A percentile compares a stretch with the other conserved stretches of the same genome.
phyloP scores from a whole-genome alignment of 257 asterid species.

The Solanum appendiculatum region DNA sequence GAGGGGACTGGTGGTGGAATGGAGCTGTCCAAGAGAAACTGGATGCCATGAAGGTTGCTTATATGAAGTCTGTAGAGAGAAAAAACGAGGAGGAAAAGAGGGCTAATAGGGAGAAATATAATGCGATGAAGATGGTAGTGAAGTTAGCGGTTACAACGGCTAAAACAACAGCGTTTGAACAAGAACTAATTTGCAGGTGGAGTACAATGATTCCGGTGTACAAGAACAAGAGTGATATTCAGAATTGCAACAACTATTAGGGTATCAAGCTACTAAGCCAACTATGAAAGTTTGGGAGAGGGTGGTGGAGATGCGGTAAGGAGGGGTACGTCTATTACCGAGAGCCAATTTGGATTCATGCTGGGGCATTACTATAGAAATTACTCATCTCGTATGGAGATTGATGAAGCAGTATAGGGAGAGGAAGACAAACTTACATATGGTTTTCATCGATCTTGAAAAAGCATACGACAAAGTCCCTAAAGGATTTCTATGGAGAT shows the following conservation, averaged over 20 bases:
- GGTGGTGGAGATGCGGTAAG: not conserved
- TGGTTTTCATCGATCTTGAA: no score
- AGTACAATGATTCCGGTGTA: not conserved
- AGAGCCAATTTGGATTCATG: no score
- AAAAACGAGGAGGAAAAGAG: not conserved
- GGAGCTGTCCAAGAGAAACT: not conserved
- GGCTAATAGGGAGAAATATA: not conserved
- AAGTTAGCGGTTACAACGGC: not conserved
- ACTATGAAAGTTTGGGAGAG: not conserved
- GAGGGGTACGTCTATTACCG: no score
- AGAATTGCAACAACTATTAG: not conserved
- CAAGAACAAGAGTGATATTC: not conserved
- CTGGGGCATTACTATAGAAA: no score
- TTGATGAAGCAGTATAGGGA: no score
- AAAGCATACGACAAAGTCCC: no score
- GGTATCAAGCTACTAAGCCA: not conserved
- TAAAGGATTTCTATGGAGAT: no score
- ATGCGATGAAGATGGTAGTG: not conserved
- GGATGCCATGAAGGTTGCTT: not conserved
- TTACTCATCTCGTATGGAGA: no score
- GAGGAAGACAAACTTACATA: no score
- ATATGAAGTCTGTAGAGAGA: not conserved
- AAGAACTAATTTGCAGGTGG: not conserved
- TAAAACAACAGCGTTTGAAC: not conserved
- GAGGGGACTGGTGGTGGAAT: not conserved